Base-by-base conservation (phyloP, 1,284 basidiomycete species). In the Ceratobasidium sp. region DNA sequence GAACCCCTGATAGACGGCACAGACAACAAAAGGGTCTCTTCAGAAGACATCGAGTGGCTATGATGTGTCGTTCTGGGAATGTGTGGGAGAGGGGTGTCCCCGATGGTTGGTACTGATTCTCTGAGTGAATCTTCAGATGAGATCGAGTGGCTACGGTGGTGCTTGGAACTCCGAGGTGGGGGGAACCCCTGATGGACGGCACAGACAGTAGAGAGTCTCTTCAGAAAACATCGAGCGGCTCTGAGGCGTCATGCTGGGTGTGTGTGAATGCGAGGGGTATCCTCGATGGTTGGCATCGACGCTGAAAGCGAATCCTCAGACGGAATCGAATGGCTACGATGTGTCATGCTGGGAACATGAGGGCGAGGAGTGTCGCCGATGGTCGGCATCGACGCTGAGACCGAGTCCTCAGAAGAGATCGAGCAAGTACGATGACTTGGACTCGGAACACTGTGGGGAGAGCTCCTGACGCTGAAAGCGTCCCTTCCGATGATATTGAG, bases 401-500 rank as follows among this genome's bases (percentile, higher is more conserved):
- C 37, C 24, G 37, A 19, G 19, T 43, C 34, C 16, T 46, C 43
- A 3, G 43, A 46, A 8, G 43, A 46, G 14, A 46, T 46, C 4
- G 48, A 31, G 9, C n/a, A n/a, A n/a, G n/a, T n/a, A n/a, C n/a
- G n/a, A n/a, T n/a, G 53, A 29, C 22, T 29, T 24, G 24, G 22
- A 43, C 53, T 46, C 14, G 72, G 72, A 5, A 56, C 62, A 43
- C 16, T 9, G 6, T 16, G 27, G 41, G 43, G 64, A 13, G 63
- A 5, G 29, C 46, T 46, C 24, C 53, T 56, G 49, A 51, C 27
- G 49, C 29, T 3, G 46, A 29, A 14, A 66, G 19, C 16, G 63
- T 51, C 4, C 19, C 46, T 14, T 29, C 49, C 34, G 63, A 51
- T 11, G 63, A 66, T 27, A 53, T 22, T 22, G 63, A 31, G 13